phyloP scores from a whole-genome alignment of 805 yeast species.

The Jamesozyma lodderae region DNA sequence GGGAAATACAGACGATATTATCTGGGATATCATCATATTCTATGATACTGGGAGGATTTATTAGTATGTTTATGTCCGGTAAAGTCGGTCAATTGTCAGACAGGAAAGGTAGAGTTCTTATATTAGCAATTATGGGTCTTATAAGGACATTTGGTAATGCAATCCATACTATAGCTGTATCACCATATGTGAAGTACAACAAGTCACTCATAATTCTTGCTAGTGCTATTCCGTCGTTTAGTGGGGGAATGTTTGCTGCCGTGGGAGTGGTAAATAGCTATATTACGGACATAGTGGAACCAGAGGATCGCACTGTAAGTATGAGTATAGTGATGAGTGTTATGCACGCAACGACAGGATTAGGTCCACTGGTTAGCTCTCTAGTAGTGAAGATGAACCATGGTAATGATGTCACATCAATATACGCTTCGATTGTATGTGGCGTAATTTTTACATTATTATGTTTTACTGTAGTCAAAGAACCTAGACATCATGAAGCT shows the following conservation, averaged over 20 bases:
- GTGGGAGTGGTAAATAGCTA: slow-evolving; percentile 58
- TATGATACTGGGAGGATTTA: slow-evolving; percentile 35
- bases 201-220: slow-evolving; percentile 35
- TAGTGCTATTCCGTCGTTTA: slow-evolving; percentile 38
- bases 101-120: slow-evolving; percentile 48
- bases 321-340: slow-evolving; percentile 54
- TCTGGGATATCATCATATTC: slow-evolving; percentile 43
- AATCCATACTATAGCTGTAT: slow-evolving; percentile 21
- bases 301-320: slow-evolving; percentile 46
- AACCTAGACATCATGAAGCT: slow-evolving; percentile 52
- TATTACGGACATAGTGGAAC: slow-evolving; percentile 62
- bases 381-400: slow-evolving; percentile 23
- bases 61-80: slow-evolving; percentile 47
- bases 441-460: slow-evolving; percentile 31
- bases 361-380: slow-evolving; percentile 58
- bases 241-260: slow-evolving; percentile 57
- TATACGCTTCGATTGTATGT: slow-evolving; percentile 24
- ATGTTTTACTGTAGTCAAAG: slow-evolving; percentile 41
- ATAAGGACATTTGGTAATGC: slow-evolving; percentile 19
- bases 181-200: slow-evolving; percentile 32
- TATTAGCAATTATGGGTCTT: slow-evolving; percentile 32
- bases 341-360: slow-evolving; percentile 49
- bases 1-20: slow-evolving; percentile 35
- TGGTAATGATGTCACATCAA: slow-evolving; percentile 26
- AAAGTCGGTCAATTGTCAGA: slow-evolving; percentile 59